Evolutionary conservation across 768 basidiomycete genomes (phyloP).

Genomic region (Cystofilobasidium macerans): DNA sequence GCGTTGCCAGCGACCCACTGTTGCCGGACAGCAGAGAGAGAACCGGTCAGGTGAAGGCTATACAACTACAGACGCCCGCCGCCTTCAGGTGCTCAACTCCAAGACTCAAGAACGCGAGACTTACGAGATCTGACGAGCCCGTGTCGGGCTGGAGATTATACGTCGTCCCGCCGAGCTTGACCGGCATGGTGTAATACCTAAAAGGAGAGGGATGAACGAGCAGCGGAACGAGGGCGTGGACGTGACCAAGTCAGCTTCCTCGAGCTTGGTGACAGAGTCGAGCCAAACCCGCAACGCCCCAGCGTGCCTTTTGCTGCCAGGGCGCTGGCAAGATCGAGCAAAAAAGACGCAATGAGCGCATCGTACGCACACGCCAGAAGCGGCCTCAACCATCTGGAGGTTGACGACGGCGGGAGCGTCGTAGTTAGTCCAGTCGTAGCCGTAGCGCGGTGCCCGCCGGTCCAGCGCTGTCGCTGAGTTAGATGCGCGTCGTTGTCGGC

Average conservation of each 20-base stretch:
- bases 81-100: no score
- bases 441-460: not conserved
- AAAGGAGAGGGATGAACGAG: not conserved
- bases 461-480: not conserved
- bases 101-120: not conserved
- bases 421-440: not conserved
- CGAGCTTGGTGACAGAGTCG: no score
- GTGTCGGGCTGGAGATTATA: constrained; percentile 17
- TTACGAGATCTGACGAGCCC: constrained; percentile 21
- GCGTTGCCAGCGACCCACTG: constrained; percentile 6
- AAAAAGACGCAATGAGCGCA: no score
- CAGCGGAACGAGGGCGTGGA: no score
- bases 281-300: no score
- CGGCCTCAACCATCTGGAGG: not conserved
- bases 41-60: no score
- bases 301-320: no score
- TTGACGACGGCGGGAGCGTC: not conserved
- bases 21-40: not conserved
- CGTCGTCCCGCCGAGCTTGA: constrained; percentile 10
- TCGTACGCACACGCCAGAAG: constrained; percentile 2
- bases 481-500: no score
- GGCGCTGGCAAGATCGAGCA: no score
- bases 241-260: no score
- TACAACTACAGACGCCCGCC: no score
- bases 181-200: constrained; percentile 23